Conservation (phyloP, 2,329 filamentous ascomycete genomes). For the Penicillium corylophilum region DNA sequence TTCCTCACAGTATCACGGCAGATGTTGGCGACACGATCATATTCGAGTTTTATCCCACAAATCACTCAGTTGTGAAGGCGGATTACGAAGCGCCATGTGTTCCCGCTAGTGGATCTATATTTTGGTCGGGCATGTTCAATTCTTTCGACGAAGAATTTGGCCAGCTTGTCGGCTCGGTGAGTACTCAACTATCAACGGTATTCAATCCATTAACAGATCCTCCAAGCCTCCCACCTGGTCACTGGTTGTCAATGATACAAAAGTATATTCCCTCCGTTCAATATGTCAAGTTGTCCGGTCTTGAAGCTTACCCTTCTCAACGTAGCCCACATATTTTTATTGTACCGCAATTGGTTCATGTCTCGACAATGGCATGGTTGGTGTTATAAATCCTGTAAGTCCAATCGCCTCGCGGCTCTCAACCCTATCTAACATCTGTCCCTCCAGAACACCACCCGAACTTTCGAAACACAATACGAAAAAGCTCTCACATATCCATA, state of each 20-base stretch:
- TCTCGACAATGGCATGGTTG: constrained; percentile 66
- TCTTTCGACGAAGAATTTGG: constrained; percentile 51
- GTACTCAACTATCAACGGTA: constrained; percentile 5
- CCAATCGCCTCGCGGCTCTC: background rate
- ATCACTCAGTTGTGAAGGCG: constrained; percentile 64
- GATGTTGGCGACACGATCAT: constrained; percentile 39
- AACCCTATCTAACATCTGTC: constrained; percentile 7
- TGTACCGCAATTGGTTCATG: constrained; percentile 69
- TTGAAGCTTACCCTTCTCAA: background rate
- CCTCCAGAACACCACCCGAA: constrained; percentile 47
- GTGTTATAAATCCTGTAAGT: constrained; percentile 68
- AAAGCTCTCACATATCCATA: constrained; percentile 51
- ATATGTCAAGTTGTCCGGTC: background rate
- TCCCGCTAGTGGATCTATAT: constrained; percentile 44
- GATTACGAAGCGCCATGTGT: constrained; percentile 62
- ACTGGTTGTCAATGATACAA: constrained; percentile 57
- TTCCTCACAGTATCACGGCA: constrained; percentile 30
- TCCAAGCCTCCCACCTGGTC: constrained; percentile 39
- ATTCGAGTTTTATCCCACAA: constrained; percentile 63
- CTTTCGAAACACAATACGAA: constrained; percentile 49
- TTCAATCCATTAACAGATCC: background rate
- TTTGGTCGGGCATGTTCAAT: constrained; percentile 38
- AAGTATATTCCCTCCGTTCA: constrained; percentile 27
- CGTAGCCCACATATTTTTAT: constrained; percentile 64
- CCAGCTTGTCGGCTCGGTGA: constrained; percentile 35